Evolutionary conservation across 441 rosid species (phyloP), one percentile per base, ranked within the genome.

Genomic region (Dalechampia spathulata): DNA sequence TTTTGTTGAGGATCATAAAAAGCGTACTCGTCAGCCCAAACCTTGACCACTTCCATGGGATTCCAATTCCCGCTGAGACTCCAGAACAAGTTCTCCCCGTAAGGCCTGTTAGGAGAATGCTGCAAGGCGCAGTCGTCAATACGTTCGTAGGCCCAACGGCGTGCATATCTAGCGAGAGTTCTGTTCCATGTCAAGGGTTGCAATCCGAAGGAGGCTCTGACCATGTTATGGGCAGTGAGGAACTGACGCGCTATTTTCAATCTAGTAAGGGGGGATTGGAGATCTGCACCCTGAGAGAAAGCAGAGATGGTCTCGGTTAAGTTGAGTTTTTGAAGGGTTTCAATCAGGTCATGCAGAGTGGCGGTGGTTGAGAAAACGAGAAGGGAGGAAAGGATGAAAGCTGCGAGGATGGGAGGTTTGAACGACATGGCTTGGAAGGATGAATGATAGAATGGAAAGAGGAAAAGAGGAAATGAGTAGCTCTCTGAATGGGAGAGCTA

Each of bases 21-120:
- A n/a, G 37, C 7, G 19, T 34, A 17, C 66, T 86, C 82, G 0
- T 48, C 67, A 0, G 27, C 75, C 90, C 90, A 89, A 14, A 22
- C 17, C 16, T 44, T 51, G 36, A 77, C 85, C 9, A 79, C 75
- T 15, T 16, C 57, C 0, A 15, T n/a, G 5, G 79, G 77, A 0
- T 69, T 57, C 92, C 95, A 89, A 22, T n/a, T 41, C 21, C 14
- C 61, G 7, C 2, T 20, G 2, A 14, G 2, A 19, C 77, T 70
- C 90, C 87, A 78, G 48, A 79, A 75, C n/a, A 76, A 2, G 61
- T 83, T 83, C 69, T 80, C 82, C 0, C 88, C 80, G 30, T 76
- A 76, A 0, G 67, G 61, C 6, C 78, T 76, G 15, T n/a, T 7
- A 0, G 55, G 58, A 12, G 80, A 80, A 67, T 83, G 92, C 1